These are phyloP conservation scores for Blastomyces parvus DNA, from an alignment of 2,329 filamentous ascomycete species.

Conservation along the genomic window DNA sequence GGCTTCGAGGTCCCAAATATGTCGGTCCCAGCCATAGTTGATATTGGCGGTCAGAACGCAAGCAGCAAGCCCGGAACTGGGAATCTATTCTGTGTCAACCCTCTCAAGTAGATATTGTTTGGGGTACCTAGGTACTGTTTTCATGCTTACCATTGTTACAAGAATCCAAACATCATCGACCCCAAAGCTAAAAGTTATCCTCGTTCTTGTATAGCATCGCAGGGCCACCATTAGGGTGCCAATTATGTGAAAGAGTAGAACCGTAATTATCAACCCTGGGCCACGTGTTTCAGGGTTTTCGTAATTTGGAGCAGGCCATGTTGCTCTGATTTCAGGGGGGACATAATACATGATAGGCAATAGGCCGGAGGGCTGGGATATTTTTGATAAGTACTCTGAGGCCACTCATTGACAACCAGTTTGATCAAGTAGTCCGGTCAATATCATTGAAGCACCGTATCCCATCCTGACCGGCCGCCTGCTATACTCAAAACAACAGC, in stretches of 20 bases:
- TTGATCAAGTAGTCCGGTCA: not conserved
- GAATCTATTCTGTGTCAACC: slow-evolving; percentile 4
- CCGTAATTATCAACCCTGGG: slow-evolving; percentile 17
- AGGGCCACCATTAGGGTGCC: not conserved
- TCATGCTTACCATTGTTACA: slow-evolving; percentile 1
- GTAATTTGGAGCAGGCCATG: slow-evolving; percentile 24
- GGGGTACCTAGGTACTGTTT: not conserved
- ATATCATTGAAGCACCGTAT: not conserved
- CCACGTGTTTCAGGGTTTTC: slow-evolving; percentile 20
- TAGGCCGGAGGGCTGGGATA: not conserved
- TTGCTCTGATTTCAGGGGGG: slow-evolving; percentile 8
- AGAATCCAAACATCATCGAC: slow-evolving; percentile 8
- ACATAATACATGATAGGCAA: slow-evolving; percentile 3
- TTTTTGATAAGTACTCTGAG: not conserved
- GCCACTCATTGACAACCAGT: not conserved
- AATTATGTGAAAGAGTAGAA: slow-evolving; percentile 1
- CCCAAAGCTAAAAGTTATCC: slow-evolving; percentile 6
- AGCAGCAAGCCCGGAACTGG: slow-evolving; percentile 6
- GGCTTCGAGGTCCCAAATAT: slow-evolving; percentile 7
- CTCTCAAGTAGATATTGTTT: not conserved
- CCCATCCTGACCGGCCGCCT: not conserved
- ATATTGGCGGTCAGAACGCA: slow-evolving; percentile 8
- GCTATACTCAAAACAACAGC: not conserved
- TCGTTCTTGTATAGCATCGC: slow-evolving; percentile 6
- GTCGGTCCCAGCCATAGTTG: slow-evolving; percentile 5